Evolutionary conservation across 306 rosid species (phyloP).

Genomic region (Hylodesmum podocarpum): DNA sequence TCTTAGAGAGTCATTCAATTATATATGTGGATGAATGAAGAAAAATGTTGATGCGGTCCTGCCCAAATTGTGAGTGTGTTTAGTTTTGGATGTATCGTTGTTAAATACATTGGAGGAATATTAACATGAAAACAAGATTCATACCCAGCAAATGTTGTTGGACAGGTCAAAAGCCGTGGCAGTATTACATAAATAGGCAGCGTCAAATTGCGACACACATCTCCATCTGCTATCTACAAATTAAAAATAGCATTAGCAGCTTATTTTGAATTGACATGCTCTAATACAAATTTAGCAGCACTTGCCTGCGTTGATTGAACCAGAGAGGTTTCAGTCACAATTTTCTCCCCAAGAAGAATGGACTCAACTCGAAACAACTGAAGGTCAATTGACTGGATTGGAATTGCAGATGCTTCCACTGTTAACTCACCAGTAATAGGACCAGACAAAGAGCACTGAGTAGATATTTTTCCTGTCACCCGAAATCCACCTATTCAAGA

Average conservation of each 20-base stretch:
- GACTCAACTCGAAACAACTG: slow-evolving; percentile 87
- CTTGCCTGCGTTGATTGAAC: slow-evolving; percentile 89
- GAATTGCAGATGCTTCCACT: slow-evolving; percentile 81
- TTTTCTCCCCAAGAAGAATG: slow-evolving; percentile 83
- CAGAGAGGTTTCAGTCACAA: slow-evolving; percentile 73
- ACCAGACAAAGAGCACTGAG: slow-evolving; percentile 73
- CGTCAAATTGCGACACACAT: slow-evolving; percentile 58
- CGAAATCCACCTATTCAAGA: slow-evolving; percentile 79
- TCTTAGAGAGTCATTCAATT: background rate
- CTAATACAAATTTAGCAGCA: slow-evolving; percentile 10
- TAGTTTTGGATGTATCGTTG: background rate
- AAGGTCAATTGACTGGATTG: slow-evolving; percentile 76
- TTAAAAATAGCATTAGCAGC: slow-evolving; percentile 10
- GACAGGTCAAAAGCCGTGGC: slow-evolving; percentile 93
- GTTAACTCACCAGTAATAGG: slow-evolving; percentile 82
- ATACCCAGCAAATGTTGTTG: slow-evolving; percentile 87
- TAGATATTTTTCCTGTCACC: slow-evolving; percentile 78
- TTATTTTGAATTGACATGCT: slow-evolving; percentile 2
- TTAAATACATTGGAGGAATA: background rate
- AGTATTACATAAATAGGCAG: slow-evolving; percentile 74
- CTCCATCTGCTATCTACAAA: slow-evolving; percentile 89
- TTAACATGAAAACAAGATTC: slow-evolving; percentile 23
- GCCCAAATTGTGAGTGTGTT: background rate
- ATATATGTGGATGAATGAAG: background rate
- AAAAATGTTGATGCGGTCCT: background rate